A percentile compares a stretch with the other conserved stretches of the same genome.
Evolutionary conservation across 768 basidiomycete species (phyloP).

Genomic region (Leccinum aurantiacum): DNA sequence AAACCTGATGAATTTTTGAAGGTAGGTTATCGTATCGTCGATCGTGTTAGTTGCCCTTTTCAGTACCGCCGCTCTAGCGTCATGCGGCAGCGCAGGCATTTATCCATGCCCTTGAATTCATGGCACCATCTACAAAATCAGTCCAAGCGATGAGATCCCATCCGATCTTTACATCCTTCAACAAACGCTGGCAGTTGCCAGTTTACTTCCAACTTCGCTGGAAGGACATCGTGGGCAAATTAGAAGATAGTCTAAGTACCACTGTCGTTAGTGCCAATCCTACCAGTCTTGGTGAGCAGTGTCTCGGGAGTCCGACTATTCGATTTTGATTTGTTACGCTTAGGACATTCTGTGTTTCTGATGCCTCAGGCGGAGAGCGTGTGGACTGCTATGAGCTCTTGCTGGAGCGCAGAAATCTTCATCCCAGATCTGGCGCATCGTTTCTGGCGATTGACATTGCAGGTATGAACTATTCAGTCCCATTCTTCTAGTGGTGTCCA

Average conservation of each 20-base stretch:
- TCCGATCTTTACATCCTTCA: constrained; percentile 68
- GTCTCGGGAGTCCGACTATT: not conserved
- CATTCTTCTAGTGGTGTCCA: not conserved
- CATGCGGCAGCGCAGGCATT: constrained; percentile 84
- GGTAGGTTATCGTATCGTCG: constrained; percentile 42
- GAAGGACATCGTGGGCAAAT: constrained; percentile 82
- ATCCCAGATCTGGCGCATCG: constrained; percentile 78
- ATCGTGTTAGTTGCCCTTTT: constrained; percentile 1
- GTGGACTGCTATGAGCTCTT: constrained; percentile 70
- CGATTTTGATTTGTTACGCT: not conserved
- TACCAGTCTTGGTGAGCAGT: constrained; percentile 40
- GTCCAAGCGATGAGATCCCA: constrained; percentile 73
- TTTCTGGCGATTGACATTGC: constrained; percentile 91
- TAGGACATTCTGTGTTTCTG: constrained; percentile 42
- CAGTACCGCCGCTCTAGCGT: constrained; percentile 49
- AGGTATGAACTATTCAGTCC: constrained; percentile 48
- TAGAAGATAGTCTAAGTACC: constrained; percentile 66
- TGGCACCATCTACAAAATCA: constrained; percentile 73
- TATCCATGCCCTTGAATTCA: constrained; percentile 73
- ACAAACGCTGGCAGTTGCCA: constrained; percentile 90
- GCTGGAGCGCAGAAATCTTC: constrained; percentile 87
- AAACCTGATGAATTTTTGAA: constrained; percentile 87
- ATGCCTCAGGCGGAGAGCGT: constrained; percentile 65
- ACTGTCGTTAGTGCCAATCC: constrained; percentile 40
- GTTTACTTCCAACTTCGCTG: constrained; percentile 97